These are phyloP conservation scores for Suillus tomentosus DNA, from an alignment of 768 basidiomycete species.

Conservation along the genomic window DNA sequence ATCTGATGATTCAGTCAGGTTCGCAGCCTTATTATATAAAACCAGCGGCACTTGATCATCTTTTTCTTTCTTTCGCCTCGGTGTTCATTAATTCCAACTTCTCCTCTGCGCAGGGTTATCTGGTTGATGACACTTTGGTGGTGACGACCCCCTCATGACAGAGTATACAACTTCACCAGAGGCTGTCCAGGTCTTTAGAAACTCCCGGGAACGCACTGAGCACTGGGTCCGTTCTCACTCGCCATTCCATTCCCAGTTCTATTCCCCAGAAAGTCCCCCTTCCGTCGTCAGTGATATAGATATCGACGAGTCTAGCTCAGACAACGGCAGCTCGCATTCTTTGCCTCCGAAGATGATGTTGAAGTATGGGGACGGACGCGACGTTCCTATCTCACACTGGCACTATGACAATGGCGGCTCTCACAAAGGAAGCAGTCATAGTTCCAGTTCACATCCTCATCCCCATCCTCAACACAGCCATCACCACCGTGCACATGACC, in stretches of 20 bases:
- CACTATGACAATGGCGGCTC: constrained; percentile 30
- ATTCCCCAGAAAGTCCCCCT: constrained; percentile 63
- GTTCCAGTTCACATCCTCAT: constrained; percentile 28
- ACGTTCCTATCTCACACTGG: constrained; percentile 60
- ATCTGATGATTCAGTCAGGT: constrained; percentile 19
- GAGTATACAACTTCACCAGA: constrained; percentile 64
- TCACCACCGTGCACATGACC: constrained; percentile 38
- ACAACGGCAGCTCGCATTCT: constrained; percentile 44
- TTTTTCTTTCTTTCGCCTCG: constrained; percentile 14
- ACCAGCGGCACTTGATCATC: constrained; percentile 10
- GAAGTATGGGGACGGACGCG: constrained; percentile 65
- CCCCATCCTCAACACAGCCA: constrained; percentile 25
- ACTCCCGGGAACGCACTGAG: constrained; percentile 61
- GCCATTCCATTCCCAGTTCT: constrained; percentile 38
- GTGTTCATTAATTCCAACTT: constrained; percentile 9
- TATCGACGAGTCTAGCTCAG: constrained; percentile 38
- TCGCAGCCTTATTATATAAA: constrained; percentile 28
- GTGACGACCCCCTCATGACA: constrained; percentile 46
- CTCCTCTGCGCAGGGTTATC: constrained; percentile 5
- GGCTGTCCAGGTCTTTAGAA: constrained; percentile 57
- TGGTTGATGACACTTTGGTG: neutral
- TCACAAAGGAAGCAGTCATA: constrained; percentile 25
- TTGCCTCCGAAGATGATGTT: constrained; percentile 74
- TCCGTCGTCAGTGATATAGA: constrained; percentile 44
- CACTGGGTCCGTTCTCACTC: constrained; percentile 59